Percentiles rank a stretch among this genome's conserved stretches.
These are phyloP conservation scores for Mrakia frigida DNA, from an alignment of 768 basidiomycete species.

Conservation along the genomic window DNA sequence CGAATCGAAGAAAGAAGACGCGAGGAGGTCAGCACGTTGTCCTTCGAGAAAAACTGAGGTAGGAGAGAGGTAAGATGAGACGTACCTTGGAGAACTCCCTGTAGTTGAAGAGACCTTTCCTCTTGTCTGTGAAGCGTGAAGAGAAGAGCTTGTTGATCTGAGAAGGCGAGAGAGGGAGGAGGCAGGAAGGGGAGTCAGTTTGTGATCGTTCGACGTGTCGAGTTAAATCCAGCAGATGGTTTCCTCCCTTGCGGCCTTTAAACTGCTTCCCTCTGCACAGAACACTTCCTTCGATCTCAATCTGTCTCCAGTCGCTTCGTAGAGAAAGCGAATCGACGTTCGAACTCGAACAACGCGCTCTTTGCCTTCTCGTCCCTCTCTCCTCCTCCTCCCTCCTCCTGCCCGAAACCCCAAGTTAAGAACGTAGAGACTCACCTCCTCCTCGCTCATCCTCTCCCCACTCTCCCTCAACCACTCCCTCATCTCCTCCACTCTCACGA, in stretches of 20 bases:
- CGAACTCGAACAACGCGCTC: not conserved
- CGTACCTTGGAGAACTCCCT: conserved; percentile 21
- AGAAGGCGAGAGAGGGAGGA: not conserved
- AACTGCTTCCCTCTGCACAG: too few relatives aligned
- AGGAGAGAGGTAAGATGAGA: too few relatives aligned
- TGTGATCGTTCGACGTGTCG: not conserved
- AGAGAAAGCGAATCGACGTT: too few relatives aligned
- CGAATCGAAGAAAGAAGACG: not conserved
- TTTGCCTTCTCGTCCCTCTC: not conserved
- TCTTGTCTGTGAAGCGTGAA: conserved; percentile 17
- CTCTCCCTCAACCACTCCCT: conserved; percentile 20
- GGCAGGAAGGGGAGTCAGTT: not conserved
- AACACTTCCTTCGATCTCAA: too few relatives aligned
- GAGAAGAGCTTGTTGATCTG: conserved; percentile 30
- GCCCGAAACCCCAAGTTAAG: not conserved
- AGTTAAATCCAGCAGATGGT: too few relatives aligned
- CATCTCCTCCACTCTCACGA: conserved; percentile 28
- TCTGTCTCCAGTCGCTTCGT: too few relatives aligned
- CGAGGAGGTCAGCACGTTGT: not conserved
- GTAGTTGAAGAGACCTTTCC: conserved; percentile 28
- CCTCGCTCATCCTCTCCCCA: conserved; percentile 22
- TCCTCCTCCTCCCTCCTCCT: not conserved
- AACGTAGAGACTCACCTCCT: conserved; percentile 14
- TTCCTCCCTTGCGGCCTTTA: too few relatives aligned
- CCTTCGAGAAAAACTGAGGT: not conserved